Base-by-base conservation (phyloP, 148 eudicot species). In the Rhododendron mucronatum region DNA sequence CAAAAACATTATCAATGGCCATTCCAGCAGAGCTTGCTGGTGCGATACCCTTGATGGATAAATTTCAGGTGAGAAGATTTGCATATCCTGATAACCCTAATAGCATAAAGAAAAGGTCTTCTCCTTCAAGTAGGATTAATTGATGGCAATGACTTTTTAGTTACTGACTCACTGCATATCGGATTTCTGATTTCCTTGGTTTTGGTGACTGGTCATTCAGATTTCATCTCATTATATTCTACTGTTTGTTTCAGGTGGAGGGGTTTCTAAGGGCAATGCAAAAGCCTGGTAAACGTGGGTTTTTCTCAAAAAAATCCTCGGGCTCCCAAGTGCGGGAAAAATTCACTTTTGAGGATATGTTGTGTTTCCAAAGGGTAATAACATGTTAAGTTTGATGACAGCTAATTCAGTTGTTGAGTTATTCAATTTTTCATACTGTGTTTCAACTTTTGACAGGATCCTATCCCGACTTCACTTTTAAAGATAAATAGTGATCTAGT, bases 261-360 rank as follows among this genome's bases (percentile, higher is more conserved):
- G 99, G 96, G 9, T 97, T 97, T 87, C 86, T 95, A 83, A 93
- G 91, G 92, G 98, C 96, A 86, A 95, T 97, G 99, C 98, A 95
- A 87, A 97, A 97, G 91, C 99, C 95, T 81, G 96, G 95, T 75
- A 97, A 90, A 88, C 98, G 98, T 84, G 88, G 99, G 12, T 94
- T 97, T 89, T 95, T 97, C 90, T 94, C 96, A 14, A 97, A 95
- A 89, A 95, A 88, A 87, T 81, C 99, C 9, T 88, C 91, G 44
- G 98, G 98, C 57, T 88, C 94, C 15, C 99, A 95, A 57, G 86
- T 84, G 84, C 91, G 96, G 81, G 96, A 95, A 75, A 97, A 95
- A 84, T 94, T 94, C 90, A 93, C 96, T 73, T 94, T 97, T 90
- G 99, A 97, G 93, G 99, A 97, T 83, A 97, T 97, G 99, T 91